These are phyloP conservation scores for Wickerhamomyces ciferrii DNA, from an alignment of 805 yeast genomes.

Conservation along the genomic window DNA sequence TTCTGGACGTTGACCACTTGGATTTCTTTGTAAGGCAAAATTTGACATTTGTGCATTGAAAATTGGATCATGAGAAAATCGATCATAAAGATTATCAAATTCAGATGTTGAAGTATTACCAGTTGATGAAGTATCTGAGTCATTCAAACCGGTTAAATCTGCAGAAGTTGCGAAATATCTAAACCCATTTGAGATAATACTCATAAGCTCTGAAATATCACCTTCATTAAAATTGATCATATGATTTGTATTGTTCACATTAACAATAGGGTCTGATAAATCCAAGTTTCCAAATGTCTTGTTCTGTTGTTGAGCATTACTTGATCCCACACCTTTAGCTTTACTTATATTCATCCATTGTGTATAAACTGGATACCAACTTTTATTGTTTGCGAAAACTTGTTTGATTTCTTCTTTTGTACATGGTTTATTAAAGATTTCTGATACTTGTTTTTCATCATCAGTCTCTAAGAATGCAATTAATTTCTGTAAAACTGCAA, in stretches of 20 bases:
- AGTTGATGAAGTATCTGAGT: neutral
- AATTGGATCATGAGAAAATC: neutral
- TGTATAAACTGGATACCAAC: neutral
- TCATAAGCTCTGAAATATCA: neutral
- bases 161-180: neutral
- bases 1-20: neutral
- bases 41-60: neutral
- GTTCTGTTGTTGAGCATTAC: neutral
- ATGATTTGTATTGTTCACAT: neutral
- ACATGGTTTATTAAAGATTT: neutral
- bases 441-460: neutral
- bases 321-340: neutral
- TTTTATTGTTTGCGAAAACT: neutral
- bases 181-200: neutral
- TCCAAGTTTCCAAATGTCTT: neutral
- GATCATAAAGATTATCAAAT: neutral
- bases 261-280: neutral
- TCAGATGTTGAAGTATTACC: neutral
- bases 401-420: neutral
- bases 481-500: neutral
- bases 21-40: neutral
- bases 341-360: neutral
- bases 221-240: neutral
- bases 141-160: neutral
- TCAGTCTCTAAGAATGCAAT: neutral